Evolutionary conservation across 352 stramenopile genomes (phyloP), one percentile per base, ranked within the genome.

Genomic region (Pythium sp.): DNA sequence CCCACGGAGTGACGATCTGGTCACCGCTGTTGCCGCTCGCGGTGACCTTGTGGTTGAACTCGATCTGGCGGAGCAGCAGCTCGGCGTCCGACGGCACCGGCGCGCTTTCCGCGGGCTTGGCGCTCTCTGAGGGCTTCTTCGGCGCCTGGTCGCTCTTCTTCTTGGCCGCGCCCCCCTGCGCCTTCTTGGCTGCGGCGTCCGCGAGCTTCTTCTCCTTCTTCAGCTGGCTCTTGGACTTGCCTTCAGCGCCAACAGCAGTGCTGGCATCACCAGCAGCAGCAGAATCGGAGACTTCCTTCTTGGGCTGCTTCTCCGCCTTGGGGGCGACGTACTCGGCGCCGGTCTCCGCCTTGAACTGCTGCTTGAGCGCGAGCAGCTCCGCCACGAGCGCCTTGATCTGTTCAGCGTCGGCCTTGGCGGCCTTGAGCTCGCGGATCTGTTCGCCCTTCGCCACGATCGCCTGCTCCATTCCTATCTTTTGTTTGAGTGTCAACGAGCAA

Each of bases 1-100:
- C 92, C 94, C 94, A 98, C 20, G 94, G 94, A 38, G 92, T 98
- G 64, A 98, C 89, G 4, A 93, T 73, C 79, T 98, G 94, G 0
- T 77, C 89, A 46, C 79, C 74, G 15, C 64, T 72, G 59, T 79
- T 82, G 53, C 76, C 75, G 24, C 78, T 78, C 22, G 82, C 82
- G 49, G 79, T 55, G 28, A 87, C 75, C 62, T 91, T 80, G 64
- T 91, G 77, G 71, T 92, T 73, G 73, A 93, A 95, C 64, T 87
- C 80, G 14, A 78, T 62, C 72, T 95, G 88, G 47, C 88, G 86
- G 64, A 92, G 64, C 41, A 95, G 60, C 53, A 95, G 64, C 34
- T 93, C 83, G 4, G 67, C 62, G 46, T 77, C 80, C 15, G 74
- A 81, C 2, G 88, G 88, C 46, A 95, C 66, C 1, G 82, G 58